Evolutionary conservation across 2,329 filamentous ascomycete species (phyloP).

Genomic region (Pseudonectria buxi): DNA sequence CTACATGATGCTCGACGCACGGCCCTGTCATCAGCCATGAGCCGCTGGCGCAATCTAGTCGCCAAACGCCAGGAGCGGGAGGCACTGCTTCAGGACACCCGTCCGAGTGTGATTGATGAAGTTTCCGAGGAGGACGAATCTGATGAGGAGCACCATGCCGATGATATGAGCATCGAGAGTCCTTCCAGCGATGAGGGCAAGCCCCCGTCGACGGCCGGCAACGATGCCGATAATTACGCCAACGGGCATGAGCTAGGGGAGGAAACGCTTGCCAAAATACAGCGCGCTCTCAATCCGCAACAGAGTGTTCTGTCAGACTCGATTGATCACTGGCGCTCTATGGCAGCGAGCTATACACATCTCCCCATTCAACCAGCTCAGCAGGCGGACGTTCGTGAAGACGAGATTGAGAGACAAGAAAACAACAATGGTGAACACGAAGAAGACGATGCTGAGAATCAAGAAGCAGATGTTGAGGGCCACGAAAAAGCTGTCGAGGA

Average conservation of each 20-base stretch:
- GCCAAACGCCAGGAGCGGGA: conserved; percentile 8
- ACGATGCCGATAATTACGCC: too few species aligned
- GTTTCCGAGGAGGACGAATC: conserved; percentile 7
- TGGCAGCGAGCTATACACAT: too few species aligned
- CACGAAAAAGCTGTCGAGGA: background rate
- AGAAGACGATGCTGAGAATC: too few species aligned
- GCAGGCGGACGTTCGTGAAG: too few species aligned
- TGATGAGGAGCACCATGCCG: conserved; percentile 5
- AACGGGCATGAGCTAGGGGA: background rate
- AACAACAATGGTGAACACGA: too few species aligned
- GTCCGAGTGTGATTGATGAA: conserved; percentile 10
- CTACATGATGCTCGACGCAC: conserved; percentile 13
- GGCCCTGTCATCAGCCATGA: conserved; percentile 16
- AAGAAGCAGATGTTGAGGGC: too few species aligned
- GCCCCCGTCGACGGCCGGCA: too few species aligned
- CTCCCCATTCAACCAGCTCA: background rate
- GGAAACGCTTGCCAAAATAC: background rate
- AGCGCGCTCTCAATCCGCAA: background rate
- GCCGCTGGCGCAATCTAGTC: conserved; percentile 18
- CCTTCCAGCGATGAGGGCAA: too few species aligned
- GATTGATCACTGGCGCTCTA: too few species aligned
- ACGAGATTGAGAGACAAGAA: too few species aligned
- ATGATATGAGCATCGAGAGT: too few species aligned
- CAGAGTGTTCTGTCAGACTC: conserved; percentile 3
- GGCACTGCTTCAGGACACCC: conserved; percentile 8